Evolutionary conservation across 2,329 filamentous ascomycete species (phyloP).

Genomic region (Samsoniella hepiali): DNA sequence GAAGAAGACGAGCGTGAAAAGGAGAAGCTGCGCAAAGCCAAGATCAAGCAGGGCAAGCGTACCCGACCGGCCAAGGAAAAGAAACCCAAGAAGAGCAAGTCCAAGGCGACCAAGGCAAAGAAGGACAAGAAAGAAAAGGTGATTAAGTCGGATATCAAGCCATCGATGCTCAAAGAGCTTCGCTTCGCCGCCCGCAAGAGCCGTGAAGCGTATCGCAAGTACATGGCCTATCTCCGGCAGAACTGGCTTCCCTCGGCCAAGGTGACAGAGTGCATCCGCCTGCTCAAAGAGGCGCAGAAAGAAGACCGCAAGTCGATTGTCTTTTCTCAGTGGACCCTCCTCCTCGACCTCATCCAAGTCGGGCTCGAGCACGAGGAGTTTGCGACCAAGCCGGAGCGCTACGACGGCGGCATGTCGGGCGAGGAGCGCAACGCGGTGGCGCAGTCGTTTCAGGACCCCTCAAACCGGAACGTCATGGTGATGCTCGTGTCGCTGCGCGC

Average conservation of each 20-base stretch:
- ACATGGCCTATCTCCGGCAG: conserved; percentile 65
- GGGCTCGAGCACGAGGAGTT: conserved; percentile 63
- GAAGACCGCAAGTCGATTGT: conserved; percentile 66
- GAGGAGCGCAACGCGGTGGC: conserved; percentile 67
- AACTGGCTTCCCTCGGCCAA: conserved; percentile 77
- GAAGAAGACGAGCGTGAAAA: conserved; percentile 30
- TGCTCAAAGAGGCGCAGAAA: conserved; percentile 65
- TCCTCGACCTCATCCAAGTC: conserved; percentile 69
- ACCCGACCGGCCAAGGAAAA: conserved; percentile 10
- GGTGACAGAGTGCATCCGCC: conserved; percentile 72
- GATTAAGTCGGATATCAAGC: conserved; percentile 45
- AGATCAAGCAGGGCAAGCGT: conserved; percentile 14
- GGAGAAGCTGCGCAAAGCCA: conserved; percentile 23
- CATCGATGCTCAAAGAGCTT: conserved; percentile 59
- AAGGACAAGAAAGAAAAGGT: conserved; percentile 35
- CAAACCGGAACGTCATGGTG: conserved; percentile 57
- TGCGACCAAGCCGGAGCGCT: conserved; percentile 61
- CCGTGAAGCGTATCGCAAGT: conserved; percentile 62
- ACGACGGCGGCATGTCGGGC: conserved; percentile 78
- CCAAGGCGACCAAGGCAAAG: conserved; percentile 20
- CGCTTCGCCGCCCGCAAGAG: conserved; percentile 66
- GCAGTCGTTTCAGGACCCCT: conserved; percentile 59
- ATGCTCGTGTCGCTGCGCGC: conserved; percentile 81
- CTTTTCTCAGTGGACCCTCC: conserved; percentile 76
- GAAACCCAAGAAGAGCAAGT: conserved; percentile 22